A percentile compares a stretch with the other conserved stretches of the same genome.
These are phyloP conservation scores for Nicotiana obtusifolia DNA, from an alignment of 257 asterid species.

Conservation along the genomic window DNA sequence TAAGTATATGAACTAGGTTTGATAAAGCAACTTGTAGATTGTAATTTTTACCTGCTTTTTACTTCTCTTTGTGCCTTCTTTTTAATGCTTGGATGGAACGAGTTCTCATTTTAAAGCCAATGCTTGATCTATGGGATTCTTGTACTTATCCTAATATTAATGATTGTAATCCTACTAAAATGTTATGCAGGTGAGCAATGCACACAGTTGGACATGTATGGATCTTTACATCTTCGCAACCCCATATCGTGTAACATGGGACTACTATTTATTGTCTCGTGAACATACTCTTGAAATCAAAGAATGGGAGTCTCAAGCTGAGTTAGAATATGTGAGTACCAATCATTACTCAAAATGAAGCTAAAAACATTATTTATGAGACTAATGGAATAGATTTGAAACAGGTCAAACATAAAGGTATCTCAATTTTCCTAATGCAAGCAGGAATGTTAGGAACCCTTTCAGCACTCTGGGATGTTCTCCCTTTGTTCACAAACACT, in stretches of 20 bases:
- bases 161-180: not conserved
- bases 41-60: not conserved
- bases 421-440: conserved; percentile 79
- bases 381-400: not conserved
- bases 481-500: conserved; percentile 71
- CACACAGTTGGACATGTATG: conserved; percentile 90
- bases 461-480: conserved; percentile 76
- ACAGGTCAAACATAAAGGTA: conserved; percentile 70
- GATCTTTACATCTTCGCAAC: conserved; percentile 83
- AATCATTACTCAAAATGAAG: not conserved
- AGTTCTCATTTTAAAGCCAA: not conserved
- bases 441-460: conserved; percentile 82
- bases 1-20: not conserved
- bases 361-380: not conserved
- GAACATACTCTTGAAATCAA: conserved; percentile 75
- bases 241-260: conserved; percentile 91
- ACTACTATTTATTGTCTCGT: conserved; percentile 63
- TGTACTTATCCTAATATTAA: not conserved
- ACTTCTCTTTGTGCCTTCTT: not conserved
- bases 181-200: conserved; percentile 47
- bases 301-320: conserved; percentile 78
- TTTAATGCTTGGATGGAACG: not conserved
- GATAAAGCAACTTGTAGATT: not conserved
- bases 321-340: conserved; percentile 67
- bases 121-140: not conserved